Conservation (phyloP, 805 yeast genomes). For the Priceomyces castillae region DNA sequence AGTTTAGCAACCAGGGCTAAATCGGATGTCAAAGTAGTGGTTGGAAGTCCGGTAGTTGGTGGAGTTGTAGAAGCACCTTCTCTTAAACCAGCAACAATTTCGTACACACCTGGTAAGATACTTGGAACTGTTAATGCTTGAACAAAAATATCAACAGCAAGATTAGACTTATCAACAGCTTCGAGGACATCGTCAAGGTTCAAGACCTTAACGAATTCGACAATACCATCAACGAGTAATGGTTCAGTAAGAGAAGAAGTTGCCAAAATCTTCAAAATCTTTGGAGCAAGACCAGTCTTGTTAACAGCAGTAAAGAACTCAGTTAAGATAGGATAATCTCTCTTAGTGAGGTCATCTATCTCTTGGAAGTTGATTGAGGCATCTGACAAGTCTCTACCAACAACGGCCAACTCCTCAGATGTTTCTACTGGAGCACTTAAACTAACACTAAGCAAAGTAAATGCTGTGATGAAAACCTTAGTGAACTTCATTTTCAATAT, state of each 20-base stretch:
- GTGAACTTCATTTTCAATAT: constrained; percentile 3
- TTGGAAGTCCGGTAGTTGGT: background rate
- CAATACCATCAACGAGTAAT: constrained; percentile 21
- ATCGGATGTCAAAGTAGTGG: constrained; percentile 10
- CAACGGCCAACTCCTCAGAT: background rate
- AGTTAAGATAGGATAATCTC: constrained; percentile 22
- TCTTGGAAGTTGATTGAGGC: background rate
- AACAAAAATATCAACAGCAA: constrained; percentile 24
- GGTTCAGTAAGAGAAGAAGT: constrained; percentile 24
- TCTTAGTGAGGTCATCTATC: constrained; percentile 3
- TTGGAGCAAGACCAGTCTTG: constrained; percentile 21
- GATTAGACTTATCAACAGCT: constrained; percentile 25
- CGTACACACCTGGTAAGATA: constrained; percentile 17
- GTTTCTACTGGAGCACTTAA: constrained; percentile 3
- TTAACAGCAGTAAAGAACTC: constrained; percentile 19
- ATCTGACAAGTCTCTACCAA: background rate
- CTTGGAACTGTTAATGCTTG: constrained; percentile 13
- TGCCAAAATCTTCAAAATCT: constrained; percentile 19
- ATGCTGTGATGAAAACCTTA: background rate
- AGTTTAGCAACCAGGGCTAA: constrained; percentile 9
- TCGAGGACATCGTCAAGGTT: constrained; percentile 20
- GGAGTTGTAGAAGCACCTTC: constrained; percentile 6
- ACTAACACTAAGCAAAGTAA: background rate
- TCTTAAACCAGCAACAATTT: constrained; percentile 16
- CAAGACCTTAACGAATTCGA: constrained; percentile 18